Percentiles rank a stretch among this genome's conserved stretches.
Conservation (phyloP, 148 eudicot genomes). For the Vaccinium vitisidaea region DNA sequence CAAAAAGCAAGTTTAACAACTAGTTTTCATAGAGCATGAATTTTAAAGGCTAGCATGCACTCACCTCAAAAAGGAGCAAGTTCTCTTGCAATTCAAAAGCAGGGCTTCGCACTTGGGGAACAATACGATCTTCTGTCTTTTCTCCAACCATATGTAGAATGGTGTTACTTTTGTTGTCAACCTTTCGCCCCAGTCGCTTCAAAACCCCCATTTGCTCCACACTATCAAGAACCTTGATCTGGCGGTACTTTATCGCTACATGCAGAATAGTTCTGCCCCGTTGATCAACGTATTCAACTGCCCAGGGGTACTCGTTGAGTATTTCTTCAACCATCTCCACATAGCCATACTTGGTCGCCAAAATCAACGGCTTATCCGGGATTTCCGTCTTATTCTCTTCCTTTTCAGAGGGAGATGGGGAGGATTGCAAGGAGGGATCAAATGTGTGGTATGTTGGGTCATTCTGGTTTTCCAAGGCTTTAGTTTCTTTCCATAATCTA, state of each 20-base stretch:
- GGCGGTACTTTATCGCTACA: slow-evolving; percentile 7
- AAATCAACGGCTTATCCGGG: background rate
- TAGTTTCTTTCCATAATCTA: background rate
- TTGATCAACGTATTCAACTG: slow-evolving; percentile 12
- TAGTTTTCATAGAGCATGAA: background rate
- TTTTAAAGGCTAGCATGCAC: background rate
- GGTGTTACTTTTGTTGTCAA: background rate
- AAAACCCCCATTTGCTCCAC: background rate
- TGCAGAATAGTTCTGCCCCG: slow-evolving; percentile 8
- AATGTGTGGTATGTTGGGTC: too few relatives aligned
- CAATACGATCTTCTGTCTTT: background rate
- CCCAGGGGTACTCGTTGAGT: background rate
- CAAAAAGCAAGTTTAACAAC: background rate
- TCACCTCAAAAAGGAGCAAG: background rate
- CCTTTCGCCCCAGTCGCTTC: background rate
- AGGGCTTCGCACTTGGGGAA: background rate
- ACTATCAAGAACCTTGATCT: background rate
- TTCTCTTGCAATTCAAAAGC: slow-evolving; percentile 8
- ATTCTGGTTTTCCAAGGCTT: background rate
- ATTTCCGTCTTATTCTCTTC: background rate
- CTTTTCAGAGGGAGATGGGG: background rate
- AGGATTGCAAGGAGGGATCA: too few relatives aligned
- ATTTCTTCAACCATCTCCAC: slow-evolving; percentile 6
- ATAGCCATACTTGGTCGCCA: slow-evolving; percentile 3
- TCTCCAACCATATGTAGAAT: slow-evolving; percentile 1